Evolutionary conservation across 106 monocot species (phyloP).

Genomic region (Allium cepa): DNA sequence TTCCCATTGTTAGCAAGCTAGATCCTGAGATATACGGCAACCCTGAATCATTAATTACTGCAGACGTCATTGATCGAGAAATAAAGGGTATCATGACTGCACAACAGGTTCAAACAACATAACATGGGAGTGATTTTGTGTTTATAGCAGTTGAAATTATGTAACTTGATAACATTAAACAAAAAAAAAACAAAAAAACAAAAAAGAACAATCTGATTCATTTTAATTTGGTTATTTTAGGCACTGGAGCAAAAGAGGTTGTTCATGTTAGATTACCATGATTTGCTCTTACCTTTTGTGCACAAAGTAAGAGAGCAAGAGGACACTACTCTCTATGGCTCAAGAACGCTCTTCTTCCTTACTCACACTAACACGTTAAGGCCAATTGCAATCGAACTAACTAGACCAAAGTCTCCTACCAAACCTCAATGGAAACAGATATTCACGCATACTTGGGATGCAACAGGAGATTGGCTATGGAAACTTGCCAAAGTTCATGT

Average conservation of each 20-base stretch:
- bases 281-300: slow-evolving; percentile 49
- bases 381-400: slow-evolving; percentile 75
- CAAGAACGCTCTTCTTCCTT: slow-evolving; percentile 60
- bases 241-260: slow-evolving; percentile 37
- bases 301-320: slow-evolving; percentile 26
- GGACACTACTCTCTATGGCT: slow-evolving; percentile 43
- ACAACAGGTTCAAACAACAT: slow-evolving; percentile 28
- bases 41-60: slow-evolving; percentile 47
- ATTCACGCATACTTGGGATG: slow-evolving; percentile 21
- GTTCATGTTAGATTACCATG: slow-evolving; percentile 75
- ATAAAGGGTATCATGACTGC: slow-evolving; percentile 46
- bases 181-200: no score
- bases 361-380: slow-evolving; percentile 32
- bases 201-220: no score
- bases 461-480: slow-evolving; percentile 39
- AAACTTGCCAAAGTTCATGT: slow-evolving; percentile 50
- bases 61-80: slow-evolving; percentile 38
- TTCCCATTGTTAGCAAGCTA: slow-evolving; percentile 66
- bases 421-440: slow-evolving; percentile 35
- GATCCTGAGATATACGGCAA: slow-evolving; percentile 68
- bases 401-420: slow-evolving; percentile 35
- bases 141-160: no score
- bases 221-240: slow-evolving; percentile 16
- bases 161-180: no score
- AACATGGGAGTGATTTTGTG: no score